Conservation (phyloP, 305 asterid species). For the Euphrasia arctica region DNA sequence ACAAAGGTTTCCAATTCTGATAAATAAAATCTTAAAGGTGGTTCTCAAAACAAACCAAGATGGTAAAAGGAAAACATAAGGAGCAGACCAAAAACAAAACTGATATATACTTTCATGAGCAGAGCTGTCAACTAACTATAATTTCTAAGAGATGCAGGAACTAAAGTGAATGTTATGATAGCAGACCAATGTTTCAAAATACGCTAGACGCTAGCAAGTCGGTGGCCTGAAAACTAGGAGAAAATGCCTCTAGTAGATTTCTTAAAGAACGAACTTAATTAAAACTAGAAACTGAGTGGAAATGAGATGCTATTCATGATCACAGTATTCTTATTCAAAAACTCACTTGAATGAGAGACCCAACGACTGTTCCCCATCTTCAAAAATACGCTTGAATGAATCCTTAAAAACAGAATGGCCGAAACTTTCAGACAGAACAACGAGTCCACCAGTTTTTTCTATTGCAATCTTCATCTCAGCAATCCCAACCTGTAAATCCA, state of each 20-base stretch:
- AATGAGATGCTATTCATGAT: constrained; percentile 3
- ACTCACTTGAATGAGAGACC: constrained; percentile 96
- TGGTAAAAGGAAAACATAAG: constrained; percentile 9
- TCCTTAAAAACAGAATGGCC: constrained; percentile 99
- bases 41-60: not conserved
- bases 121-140: constrained; percentile 14
- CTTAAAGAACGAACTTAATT: not conserved
- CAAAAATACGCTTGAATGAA: constrained; percentile 84
- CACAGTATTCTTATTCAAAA: constrained; percentile 12
- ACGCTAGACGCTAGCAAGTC: not conserved
- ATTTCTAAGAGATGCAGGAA: constrained; percentile 16
- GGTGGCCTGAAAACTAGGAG: constrained; percentile 5
- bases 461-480: constrained; percentile 99
- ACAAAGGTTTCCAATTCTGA: constrained; percentile 6
- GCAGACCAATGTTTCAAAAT: constrained; percentile 12
- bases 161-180: constrained; percentile 3
- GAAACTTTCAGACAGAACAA: constrained; percentile 95
- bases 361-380: constrained; percentile 87
- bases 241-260: constrained; percentile 15
- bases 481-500: constrained; percentile 77
- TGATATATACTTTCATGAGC: constrained; percentile 5
- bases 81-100: not conserved
- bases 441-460: constrained; percentile 96
- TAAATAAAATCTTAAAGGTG: not conserved
- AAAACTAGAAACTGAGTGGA: not conserved